Base-by-base conservation (phyloP, 2,329 filamentous ascomycete genomes). In the Fusarium tuaranense region DNA sequence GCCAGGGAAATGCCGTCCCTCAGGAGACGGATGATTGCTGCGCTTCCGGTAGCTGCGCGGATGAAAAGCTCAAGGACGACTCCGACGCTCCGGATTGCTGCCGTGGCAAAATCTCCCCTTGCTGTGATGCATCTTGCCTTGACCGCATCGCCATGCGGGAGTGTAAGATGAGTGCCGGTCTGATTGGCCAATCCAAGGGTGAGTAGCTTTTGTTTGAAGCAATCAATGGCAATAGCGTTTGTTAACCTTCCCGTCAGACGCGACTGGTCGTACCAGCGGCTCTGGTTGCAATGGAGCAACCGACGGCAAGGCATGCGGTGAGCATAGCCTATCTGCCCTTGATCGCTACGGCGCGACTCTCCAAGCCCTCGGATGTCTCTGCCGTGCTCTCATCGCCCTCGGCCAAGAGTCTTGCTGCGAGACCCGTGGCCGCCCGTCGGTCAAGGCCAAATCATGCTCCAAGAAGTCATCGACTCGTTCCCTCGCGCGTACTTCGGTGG, bases 401-500 rank as follows among this genome's bases (percentile, higher is more conserved):
- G 87, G 88, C 0, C 82, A 87, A 65, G 87, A 89, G 71, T 83
- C 87, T 0, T 89, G 88, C 80, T 90, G 88, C 65, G 74, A 78
- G 25, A 75, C 78, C 25, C 78, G 69, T 16, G 71, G 79, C 16
- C 75, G 78, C 38, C 75, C 80, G 1, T 77, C 78, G 7, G 25
- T 70, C n/a, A 75, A 77, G 51, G 72, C 73, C 53, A 81, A 78
- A 62, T 78, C 73, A 20, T 71, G 71, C 53, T 78, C 76, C 22
- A 80, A 78, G 68, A 79, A 65, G 39, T 32, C 72, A 30, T 62
- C 77, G 30, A 36, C 63, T 14, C 48, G 34, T 10, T 74, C 74
- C 7, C 62, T 71, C 20, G 16, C 57, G 7, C 78, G 75, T 25
- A 67, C 67, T 27, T 81, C 80, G 13, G 59, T 72, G 5, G 80